Percentiles rank a stretch among this genome's conserved stretches.
These are phyloP conservation scores for Biscogniauxia sp. DNA, from an alignment of 2,329 filamentous ascomycete species.

Conservation along the genomic window DNA sequence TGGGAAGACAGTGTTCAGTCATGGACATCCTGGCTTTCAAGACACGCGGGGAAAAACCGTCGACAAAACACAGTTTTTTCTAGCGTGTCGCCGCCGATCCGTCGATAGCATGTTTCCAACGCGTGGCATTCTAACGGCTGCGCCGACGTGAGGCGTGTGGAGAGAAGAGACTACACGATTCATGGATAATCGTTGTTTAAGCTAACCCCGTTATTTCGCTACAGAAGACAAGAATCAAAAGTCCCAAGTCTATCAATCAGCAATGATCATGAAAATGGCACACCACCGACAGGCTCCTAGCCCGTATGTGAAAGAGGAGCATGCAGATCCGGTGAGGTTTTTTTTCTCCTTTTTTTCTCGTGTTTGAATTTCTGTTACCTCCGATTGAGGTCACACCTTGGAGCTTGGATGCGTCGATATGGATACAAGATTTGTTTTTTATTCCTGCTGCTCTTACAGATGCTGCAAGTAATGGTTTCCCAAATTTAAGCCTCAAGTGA, in stretches of 20 bases:
- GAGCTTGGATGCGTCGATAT: constrained; percentile 4
- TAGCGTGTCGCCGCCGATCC: constrained; percentile 17
- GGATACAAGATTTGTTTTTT: neutral
- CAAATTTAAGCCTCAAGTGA: neutral
- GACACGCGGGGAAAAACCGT: constrained; percentile 16
- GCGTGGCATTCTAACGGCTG: constrained; percentile 24
- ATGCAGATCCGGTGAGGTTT: constrained; percentile 41
- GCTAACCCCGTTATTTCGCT: constrained; percentile 8
- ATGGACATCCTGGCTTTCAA: constrained; percentile 14
- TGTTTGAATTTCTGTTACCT: constrained; percentile 19
- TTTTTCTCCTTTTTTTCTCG: neutral
- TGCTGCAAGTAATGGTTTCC: neutral
- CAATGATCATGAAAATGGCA: constrained; percentile 46
- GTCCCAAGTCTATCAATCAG: constrained; percentile 8
- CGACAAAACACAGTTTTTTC: constrained; percentile 9
- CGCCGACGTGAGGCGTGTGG: constrained; percentile 25
- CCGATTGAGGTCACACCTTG: constrained; percentile 1
- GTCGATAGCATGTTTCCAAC: constrained; percentile 14
- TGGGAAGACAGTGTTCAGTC: constrained; percentile 6
- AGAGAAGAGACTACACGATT: constrained; percentile 20
- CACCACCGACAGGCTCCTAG: constrained; percentile 43
- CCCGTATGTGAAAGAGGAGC: constrained; percentile 43
- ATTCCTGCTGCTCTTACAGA: neutral
- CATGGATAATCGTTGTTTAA: constrained; percentile 27
- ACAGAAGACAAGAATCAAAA: constrained; percentile 13